Base-by-base conservation (phyloP, 495 filamentous ascomycete genomes). In the Trichoderma gamsii region DNA sequence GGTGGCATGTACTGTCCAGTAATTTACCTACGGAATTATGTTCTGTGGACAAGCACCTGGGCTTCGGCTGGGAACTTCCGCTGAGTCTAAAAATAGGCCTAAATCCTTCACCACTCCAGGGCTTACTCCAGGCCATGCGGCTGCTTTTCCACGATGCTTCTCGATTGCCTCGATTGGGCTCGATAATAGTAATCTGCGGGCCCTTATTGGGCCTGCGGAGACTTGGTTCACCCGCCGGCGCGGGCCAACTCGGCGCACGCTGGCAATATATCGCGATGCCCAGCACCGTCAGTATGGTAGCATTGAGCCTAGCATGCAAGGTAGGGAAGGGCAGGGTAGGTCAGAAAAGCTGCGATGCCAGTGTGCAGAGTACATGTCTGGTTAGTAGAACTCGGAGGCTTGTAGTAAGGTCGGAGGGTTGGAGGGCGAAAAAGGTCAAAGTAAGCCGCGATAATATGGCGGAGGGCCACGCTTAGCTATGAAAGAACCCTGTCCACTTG, bases 201-300 rank as follows among this genome's bases (percentile, higher is more conserved):
- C 12, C 11, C 56, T 32, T 29, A 61, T 61, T 61, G 56, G 56
- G 12, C 56, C 56, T 61, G 56, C 56, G 56, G 56, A 18, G 9
- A 21, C 56, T 61, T 61, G 23, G 56, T 61, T 61, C 2, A 61
- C 9, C 56, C 56, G 56, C 25, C 56, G 56, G 56, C 56, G 56
- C 56, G 56, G 56, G 56, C 56, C 29, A 61, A 61, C 49, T 52
- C 25, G 8, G 21, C 49, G 49, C 49, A 23, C 21, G 49, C 18
- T 52, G 49, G 49, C 56, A 61, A 18, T 29, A 13, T 32, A 15
- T 32, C 12, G 29, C 23, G 56, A 32, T 61, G 56, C 2, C 25
- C 12, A 18, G 52, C 21, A 61, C 52, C 27, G 56, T 8, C 13
- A 21, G 56, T 18, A 61, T 25, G 12, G 56, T 32, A 61, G 13